Conservation (phyloP, 192 early-diverging fungal species). For the Mortierella hygrophila region DNA sequence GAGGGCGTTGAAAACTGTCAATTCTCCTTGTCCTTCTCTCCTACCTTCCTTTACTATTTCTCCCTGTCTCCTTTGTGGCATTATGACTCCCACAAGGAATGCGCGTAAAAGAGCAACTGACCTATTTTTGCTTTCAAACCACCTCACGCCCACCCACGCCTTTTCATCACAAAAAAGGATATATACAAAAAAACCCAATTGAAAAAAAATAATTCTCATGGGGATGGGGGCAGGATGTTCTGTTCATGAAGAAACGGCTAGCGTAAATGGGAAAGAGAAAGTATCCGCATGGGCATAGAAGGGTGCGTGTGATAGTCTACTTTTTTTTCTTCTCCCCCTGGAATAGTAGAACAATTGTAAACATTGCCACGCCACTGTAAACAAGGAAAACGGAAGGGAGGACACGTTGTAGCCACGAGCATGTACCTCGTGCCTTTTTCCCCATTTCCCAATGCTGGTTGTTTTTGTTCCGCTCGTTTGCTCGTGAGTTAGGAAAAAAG, state of each 20-base stretch:
- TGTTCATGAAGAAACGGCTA: background rate
- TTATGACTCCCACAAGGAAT: background rate
- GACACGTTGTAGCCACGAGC: slow-evolving; percentile 4
- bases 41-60: background rate
- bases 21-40: background rate
- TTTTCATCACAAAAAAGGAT: background rate
- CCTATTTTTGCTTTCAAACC: background rate
- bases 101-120: background rate
- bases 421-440: slow-evolving; percentile 4
- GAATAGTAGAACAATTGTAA: background rate
- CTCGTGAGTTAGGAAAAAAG: background rate
- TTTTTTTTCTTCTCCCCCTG: background rate
- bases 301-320: background rate
- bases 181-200: background rate
- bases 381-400: background rate
- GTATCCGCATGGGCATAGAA: background rate
- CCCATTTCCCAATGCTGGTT: background rate
- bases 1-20: background rate
- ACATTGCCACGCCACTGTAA: background rate
- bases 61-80: background rate
- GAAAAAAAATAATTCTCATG: background rate
- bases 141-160: background rate
- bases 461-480: background rate
- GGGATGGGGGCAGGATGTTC: background rate
- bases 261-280: background rate